Evolutionary conservation across 108 stramenopile genomes (phyloP), one percentile per base, ranked within the genome.

Genomic region (Stephanodiscus triporus): DNA sequence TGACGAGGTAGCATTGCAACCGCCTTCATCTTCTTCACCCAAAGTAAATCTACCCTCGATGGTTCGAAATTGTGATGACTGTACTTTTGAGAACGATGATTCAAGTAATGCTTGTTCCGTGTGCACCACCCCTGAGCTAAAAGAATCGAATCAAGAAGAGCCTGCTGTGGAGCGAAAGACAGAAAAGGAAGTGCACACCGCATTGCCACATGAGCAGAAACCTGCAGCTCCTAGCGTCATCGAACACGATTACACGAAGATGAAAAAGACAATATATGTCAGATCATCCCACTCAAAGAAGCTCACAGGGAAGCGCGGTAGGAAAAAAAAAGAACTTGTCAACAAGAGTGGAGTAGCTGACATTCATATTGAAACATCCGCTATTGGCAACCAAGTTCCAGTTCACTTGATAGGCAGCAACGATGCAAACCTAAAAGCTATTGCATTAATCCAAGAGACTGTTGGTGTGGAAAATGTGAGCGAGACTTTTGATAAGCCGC

Each of bases 381-480:
- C 64, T 17, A 59, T 48, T 32, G 64, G 64, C 40, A 43, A 57
- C 40, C 58, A 59, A 16, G 77, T 78, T 17, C 77, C 77, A 9
- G 70, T 78, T 7, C 37, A 64, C 45, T 50, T 78, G 65, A 29
- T 27, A 30, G 70, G 77, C 17, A 66, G 24, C 9, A 23, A 34
- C 20, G 54, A 49, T 22, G 62, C 59, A 4, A 40, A 70, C 9
- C 23, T 26, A 40, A 72, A 60, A 50, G 70, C 77, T 19, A 66
- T 63, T n/a, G 48, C 47, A 19, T 43, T 72, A 57, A 72, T 72
- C 40, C 64, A 66, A 32, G 65, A 78, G 26, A 29, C 63, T 24
- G 40, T 71, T n/a, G 77, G 70, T 11, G 20, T 54, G 1, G 70
- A 72, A 49, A 78, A 72, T 67, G 77, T 78, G 23, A 48, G 29